These are phyloP conservation scores for Podila minutissima DNA, from an alignment of 192 early-diverging fungal genomes.

Conservation along the genomic window DNA sequence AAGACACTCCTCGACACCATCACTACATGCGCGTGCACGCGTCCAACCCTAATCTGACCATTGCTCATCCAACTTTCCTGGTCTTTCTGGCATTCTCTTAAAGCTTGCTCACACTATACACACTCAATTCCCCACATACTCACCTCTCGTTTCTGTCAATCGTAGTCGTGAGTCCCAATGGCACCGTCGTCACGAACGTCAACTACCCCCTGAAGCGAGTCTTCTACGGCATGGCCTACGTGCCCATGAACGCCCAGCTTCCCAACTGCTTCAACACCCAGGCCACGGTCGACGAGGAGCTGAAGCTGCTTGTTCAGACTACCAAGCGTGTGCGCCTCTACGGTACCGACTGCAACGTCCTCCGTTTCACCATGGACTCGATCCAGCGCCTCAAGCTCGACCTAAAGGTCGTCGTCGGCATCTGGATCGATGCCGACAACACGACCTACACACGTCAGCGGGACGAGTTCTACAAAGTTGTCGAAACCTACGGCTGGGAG, in stretches of 20 bases:
- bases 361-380: slow-evolving; percentile 40
- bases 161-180: slow-evolving; percentile 33
- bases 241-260: slow-evolving; percentile 46
- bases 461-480: slow-evolving; percentile 30
- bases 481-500: slow-evolving; percentile 30
- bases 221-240: slow-evolving; percentile 58
- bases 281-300: slow-evolving; percentile 41
- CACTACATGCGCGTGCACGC: background rate
- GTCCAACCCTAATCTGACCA: background rate
- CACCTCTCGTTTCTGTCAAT: background rate
- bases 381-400: slow-evolving; percentile 47
- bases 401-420: slow-evolving; percentile 49
- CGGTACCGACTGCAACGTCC: slow-evolving; percentile 56
- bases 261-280: slow-evolving; percentile 54
- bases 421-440: slow-evolving; percentile 53
- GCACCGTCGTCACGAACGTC: slow-evolving; percentile 24
- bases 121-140: background rate
- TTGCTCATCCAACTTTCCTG: background rate
- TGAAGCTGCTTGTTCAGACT: slow-evolving; percentile 45
- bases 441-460: slow-evolving; percentile 50
- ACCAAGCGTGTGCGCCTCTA: slow-evolving; percentile 55
- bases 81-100: background rate
- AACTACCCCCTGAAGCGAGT: slow-evolving; percentile 38
- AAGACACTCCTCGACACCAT: no score
- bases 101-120: background rate